Percentiles rank a stretch among this genome's conserved stretches.
Evolutionary conservation across 805 yeast genomes (phyloP).

Genomic region (Candida anglica): DNA sequence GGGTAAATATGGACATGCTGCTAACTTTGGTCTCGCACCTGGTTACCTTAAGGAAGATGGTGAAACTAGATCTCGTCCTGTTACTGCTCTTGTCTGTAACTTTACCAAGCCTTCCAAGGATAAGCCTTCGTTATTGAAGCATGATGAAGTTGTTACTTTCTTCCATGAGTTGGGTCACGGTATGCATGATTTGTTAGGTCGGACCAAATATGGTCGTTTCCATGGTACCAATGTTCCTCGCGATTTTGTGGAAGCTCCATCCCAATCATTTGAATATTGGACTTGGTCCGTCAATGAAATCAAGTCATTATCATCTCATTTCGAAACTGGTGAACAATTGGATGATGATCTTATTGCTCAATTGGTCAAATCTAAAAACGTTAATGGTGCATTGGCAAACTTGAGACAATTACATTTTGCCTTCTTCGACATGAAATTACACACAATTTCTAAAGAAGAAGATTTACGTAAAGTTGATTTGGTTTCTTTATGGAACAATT

Average conservation of each 20-base stretch:
- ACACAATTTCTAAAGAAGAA: constrained; percentile 42
- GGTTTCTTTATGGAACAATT: constrained; percentile 56
- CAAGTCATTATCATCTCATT: constrained; percentile 60
- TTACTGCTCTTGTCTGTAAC: constrained; percentile 78
- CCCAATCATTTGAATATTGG: constrained; percentile 87
- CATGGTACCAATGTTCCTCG: constrained; percentile 76
- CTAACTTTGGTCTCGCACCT: constrained; percentile 66
- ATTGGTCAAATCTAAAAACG: constrained; percentile 63
- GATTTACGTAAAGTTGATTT: constrained; percentile 47
- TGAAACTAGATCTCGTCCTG: constrained; percentile 51
- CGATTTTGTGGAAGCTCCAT: constrained; percentile 91
- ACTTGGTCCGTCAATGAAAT: constrained; percentile 71
- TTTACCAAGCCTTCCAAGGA: constrained; percentile 69
- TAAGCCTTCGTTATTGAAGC: constrained; percentile 74
- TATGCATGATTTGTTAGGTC: constrained; percentile 71
- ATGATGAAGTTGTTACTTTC: constrained; percentile 74
- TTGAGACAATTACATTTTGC: constrained; percentile 79
- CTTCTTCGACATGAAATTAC: constrained; percentile 70
- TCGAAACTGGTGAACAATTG: constrained; percentile 54
- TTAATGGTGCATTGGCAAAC: constrained; percentile 67
- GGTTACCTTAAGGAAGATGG: constrained; percentile 52
- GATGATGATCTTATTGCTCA: constrained; percentile 55
- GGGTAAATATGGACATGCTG: constrained; percentile 88
- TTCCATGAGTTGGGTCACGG: constrained; percentile 93
- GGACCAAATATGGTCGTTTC: constrained; percentile 61